phyloP scores from a whole-genome alignment of 768 basidiomycete species.

The Lactarius tabidus region DNA sequence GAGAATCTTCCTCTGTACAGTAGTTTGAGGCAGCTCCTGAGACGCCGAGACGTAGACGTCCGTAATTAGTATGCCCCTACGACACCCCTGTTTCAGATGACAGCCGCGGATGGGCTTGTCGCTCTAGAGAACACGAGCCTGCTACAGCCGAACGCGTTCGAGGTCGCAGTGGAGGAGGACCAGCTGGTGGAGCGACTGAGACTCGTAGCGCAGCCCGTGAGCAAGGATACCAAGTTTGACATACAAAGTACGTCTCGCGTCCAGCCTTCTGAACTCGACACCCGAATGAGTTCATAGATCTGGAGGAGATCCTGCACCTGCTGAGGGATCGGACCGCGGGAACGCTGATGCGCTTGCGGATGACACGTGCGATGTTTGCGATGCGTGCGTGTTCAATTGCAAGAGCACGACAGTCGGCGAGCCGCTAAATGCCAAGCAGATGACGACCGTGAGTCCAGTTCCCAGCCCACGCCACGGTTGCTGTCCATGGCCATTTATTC shows the following conservation, averaged over 20 bases:
- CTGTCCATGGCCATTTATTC: neutral
- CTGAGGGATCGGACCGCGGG: slow-evolving; percentile 74
- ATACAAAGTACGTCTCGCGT: slow-evolving; percentile 58
- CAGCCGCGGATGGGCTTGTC: slow-evolving; percentile 84
- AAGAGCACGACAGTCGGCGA: slow-evolving; percentile 97
- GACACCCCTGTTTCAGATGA: no score
- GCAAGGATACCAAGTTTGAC: slow-evolving; percentile 87
- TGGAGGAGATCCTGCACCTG: slow-evolving; percentile 88
- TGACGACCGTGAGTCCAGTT: slow-evolving; percentile 52
- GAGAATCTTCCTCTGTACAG: slow-evolving; percentile 73
- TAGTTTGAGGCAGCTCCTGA: slow-evolving; percentile 30
- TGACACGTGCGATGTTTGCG: slow-evolving; percentile 94
- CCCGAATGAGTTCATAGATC: slow-evolving; percentile 46
- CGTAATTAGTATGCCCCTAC: no score
- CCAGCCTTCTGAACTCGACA: neutral
- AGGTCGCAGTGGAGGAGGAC: slow-evolving; percentile 56
- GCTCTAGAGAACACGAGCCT: slow-evolving; percentile 86
- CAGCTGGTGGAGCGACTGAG: slow-evolving; percentile 46
- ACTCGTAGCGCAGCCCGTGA: slow-evolving; percentile 81
- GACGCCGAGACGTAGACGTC: no score
- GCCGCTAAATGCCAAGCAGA: slow-evolving; percentile 70
- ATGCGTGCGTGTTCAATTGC: slow-evolving; percentile 91
- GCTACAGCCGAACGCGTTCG: slow-evolving; percentile 84
- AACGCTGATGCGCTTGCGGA: slow-evolving; percentile 86
- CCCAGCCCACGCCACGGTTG: neutral